These are phyloP conservation scores for Mesembryanthemum crystallinum DNA, from an alignment of 148 eudicot species.

Conservation along the genomic window DNA sequence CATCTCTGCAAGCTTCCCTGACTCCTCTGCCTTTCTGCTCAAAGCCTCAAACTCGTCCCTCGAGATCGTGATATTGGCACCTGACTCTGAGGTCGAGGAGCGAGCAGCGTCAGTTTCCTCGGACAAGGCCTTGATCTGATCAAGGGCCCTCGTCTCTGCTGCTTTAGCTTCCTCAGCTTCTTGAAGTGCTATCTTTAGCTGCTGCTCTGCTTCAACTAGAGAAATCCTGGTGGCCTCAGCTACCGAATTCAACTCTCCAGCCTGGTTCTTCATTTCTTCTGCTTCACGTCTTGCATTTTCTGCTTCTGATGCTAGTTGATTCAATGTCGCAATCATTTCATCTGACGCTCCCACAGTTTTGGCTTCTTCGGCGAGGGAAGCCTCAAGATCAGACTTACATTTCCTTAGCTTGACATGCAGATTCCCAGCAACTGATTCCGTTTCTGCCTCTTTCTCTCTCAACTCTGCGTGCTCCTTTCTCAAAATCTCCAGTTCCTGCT, in stretches of 20 bases:
- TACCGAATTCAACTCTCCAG: conserved; percentile 63
- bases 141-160: conserved; percentile 53
- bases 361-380: conserved; percentile 52
- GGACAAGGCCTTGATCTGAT: conserved; percentile 52
- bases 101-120: conserved; percentile 60
- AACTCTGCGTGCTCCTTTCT: conserved; percentile 65
- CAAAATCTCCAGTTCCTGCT: conserved; percentile 57
- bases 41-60: conserved; percentile 66
- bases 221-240: conserved; percentile 46
- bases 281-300: conserved; percentile 52
- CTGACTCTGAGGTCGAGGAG: conserved; percentile 64
- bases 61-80: conserved; percentile 60
- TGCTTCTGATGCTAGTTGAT: conserved; percentile 53
- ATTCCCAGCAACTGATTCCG: conserved; percentile 71
- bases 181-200: conserved; percentile 45
- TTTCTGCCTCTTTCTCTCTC: conserved; percentile 69
- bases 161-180: conserved; percentile 79
- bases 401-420: conserved; percentile 68
- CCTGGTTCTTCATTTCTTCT: conserved; percentile 49
- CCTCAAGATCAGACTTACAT: conserved; percentile 71
- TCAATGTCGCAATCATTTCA: conserved; percentile 53
- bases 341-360: conserved; percentile 54
- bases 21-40: conserved; percentile 72
- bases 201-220: conserved; percentile 57
- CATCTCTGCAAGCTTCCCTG: conserved; percentile 59